phyloP scores from a whole-genome alignment of 495 filamentous ascomycete species.

The Talaromyces thailandensis region DNA sequence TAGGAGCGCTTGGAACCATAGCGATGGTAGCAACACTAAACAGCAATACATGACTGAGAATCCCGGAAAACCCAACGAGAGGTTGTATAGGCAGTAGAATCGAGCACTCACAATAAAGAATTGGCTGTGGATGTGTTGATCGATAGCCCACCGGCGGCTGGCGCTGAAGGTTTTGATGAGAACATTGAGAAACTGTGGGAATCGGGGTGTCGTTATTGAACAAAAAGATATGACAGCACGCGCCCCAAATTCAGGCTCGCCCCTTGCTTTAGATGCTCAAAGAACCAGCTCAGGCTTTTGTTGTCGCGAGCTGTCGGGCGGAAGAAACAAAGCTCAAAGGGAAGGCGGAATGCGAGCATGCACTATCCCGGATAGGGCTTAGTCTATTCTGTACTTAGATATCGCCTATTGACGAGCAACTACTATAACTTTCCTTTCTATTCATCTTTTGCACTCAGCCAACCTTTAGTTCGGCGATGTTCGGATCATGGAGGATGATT shows the following conservation, averaged over 20 bases:
- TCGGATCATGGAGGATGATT: too few relatives aligned
- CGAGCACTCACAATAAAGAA: slow-evolving; percentile 55
- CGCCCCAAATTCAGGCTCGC: background rate
- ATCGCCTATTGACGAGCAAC: background rate
- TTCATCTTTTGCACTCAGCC: background rate
- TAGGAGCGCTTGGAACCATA: background rate
- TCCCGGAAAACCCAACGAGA: too few relatives aligned
- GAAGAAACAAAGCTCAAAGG: background rate
- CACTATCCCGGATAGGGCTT: background rate
- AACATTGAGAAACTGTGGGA: slow-evolving; percentile 23
- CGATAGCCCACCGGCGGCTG: slow-evolving; percentile 47
- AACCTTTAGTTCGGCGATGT: too few relatives aligned
- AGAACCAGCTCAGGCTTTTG: background rate
- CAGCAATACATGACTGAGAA: background rate
- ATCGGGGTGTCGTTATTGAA: background rate
- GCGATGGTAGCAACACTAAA: background rate
- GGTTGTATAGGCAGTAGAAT: too few relatives aligned
- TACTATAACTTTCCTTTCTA: background rate
- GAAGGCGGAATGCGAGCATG: background rate
- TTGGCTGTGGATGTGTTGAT: slow-evolving; percentile 73
- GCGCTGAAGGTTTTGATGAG: slow-evolving; percentile 52
- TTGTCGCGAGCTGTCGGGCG: background rate
- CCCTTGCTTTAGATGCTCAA: background rate
- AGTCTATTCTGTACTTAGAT: background rate
- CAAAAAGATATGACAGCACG: background rate